These are phyloP conservation scores for Grosmannia serpens DNA, from an alignment of 2,329 filamentous ascomycete species.

Conservation along the genomic window DNA sequence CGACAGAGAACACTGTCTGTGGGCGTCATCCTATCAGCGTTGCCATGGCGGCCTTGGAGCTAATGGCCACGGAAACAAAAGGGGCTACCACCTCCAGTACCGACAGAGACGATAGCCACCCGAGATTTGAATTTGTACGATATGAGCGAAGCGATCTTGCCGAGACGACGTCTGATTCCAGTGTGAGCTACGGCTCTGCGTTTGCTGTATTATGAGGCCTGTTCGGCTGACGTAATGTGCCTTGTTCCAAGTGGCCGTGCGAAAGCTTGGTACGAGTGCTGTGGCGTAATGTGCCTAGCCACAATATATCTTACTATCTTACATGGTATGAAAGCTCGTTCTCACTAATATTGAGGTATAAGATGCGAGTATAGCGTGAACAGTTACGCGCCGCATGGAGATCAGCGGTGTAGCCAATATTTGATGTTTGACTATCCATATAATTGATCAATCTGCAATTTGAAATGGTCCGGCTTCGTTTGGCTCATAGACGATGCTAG, in stretches of 20 bases:
- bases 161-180: constrained; percentile 56
- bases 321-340: too few species aligned
- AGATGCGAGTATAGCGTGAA: too few species aligned
- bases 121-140: constrained; percentile 61
- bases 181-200: constrained; percentile 90
- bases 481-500: too few species aligned
- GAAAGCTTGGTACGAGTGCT: too few species aligned
- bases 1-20: constrained; percentile 85
- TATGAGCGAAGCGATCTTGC: constrained; percentile 82
- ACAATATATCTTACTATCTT: too few species aligned
- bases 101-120: not conserved
- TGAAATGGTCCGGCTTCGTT: too few species aligned
- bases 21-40: constrained; percentile 92
- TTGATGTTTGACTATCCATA: too few species aligned
- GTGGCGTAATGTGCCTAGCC: too few species aligned
- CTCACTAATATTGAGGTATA: too few species aligned
- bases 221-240: not conserved
- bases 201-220: constrained; percentile 57
- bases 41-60: constrained; percentile 77
- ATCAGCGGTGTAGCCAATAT: too few species aligned
- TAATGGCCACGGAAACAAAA: constrained; percentile 27
- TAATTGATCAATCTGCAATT: too few species aligned
- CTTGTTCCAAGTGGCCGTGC: not conserved
- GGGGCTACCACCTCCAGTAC: not conserved
- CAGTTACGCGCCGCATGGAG: too few species aligned